phyloP scores from a whole-genome alignment of 345 rosid species.

The Rubroshorea leprosula region DNA sequence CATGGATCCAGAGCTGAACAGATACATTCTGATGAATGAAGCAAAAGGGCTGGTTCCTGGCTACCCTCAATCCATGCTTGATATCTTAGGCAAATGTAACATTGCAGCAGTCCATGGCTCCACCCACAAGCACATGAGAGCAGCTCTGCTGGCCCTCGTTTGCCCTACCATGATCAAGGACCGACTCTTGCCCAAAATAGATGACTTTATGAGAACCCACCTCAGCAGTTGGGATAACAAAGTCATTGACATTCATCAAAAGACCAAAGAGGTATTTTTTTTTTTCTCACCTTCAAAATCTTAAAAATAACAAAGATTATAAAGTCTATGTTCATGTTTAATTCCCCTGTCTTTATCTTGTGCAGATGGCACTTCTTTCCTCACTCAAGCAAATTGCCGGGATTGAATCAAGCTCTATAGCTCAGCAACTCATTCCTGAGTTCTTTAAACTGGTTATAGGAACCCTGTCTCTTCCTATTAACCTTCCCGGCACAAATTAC shows the following conservation, averaged over 20 bases:
- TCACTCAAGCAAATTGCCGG: conserved; percentile 62
- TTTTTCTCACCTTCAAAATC: too few relatives aligned
- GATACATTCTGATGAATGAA: conserved; percentile 80
- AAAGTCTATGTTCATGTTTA: neutral
- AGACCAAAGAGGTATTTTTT: conserved; percentile 65
- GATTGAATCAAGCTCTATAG: conserved; percentile 30
- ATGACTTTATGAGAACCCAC: conserved; percentile 75
- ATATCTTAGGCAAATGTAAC: conserved; percentile 84
- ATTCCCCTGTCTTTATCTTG: conserved; percentile 3
- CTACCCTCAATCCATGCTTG: conserved; percentile 93
- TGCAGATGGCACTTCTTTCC: conserved; percentile 73
- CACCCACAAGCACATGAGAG: conserved; percentile 79
- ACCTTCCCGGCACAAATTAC: conserved; percentile 63
- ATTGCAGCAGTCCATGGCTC: conserved; percentile 95
- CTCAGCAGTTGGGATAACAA: conserved; percentile 58
- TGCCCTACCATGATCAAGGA: conserved; percentile 72
- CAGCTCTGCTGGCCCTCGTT: conserved; percentile 66
- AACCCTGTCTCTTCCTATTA: conserved; percentile 69
- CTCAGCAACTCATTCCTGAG: conserved; percentile 51
- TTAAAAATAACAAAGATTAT: too few relatives aligned
- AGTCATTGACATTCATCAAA: conserved; percentile 65
- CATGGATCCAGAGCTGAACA: conserved; percentile 92
- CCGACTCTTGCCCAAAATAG: conserved; percentile 78
- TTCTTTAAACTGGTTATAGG: conserved; percentile 73
- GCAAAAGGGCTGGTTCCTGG: conserved; percentile 93